Evolutionary conservation across 495 filamentous ascomycete genomes (phyloP), one percentile per base, ranked within the genome.

Genomic region (Cairneyella variabilis): DNA sequence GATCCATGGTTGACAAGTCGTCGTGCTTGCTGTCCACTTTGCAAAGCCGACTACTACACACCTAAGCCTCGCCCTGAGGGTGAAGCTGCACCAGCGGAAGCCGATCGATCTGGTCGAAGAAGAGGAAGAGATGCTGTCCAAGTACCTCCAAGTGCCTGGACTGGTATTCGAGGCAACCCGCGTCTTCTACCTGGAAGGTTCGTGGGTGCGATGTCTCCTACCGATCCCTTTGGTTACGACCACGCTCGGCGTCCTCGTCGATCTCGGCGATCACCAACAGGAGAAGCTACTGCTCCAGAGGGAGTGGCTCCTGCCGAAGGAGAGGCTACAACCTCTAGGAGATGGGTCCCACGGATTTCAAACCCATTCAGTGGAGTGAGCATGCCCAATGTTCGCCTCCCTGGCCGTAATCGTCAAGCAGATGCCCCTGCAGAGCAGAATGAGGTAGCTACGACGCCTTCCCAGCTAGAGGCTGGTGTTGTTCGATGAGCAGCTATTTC

Each of bases 1-100:
- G 93, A 99, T 62, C 93, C 95, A 10, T 98, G 93, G 93, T 73
- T 98, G 48, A 98, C 93, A 1, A 89, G 83, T 61, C 78, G 93
- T 56, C 83, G 91, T 54, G 95, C 93, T 11, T 96, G 93, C 68
- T 99, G 95, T 68, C 95, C 95, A 44, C 81, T 97, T 39, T 97
- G 93, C 75, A 99, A 99, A 71, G 85, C 89, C 30, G 91, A 97
- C 58, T 98, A 97, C 69, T 97, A 95, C 66, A 82, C 88, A 30
- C 64, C 68, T 14, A 61, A 69, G 54, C 63, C 60, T 41, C 51
- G 63, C 18, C 64, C 77, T 30, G 80, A 84, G 53, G 75, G 69
- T 14, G 76, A 73, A 57, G 63, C 30, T 16, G 54, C 50, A 1
- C n/a, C n/a, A n/a, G 23, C 43, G 12, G 52, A 60, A 10, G 17